Evolutionary conservation across 1,284 basidiomycete species (phyloP).

Genomic region (Ustilago cynodontis): DNA sequence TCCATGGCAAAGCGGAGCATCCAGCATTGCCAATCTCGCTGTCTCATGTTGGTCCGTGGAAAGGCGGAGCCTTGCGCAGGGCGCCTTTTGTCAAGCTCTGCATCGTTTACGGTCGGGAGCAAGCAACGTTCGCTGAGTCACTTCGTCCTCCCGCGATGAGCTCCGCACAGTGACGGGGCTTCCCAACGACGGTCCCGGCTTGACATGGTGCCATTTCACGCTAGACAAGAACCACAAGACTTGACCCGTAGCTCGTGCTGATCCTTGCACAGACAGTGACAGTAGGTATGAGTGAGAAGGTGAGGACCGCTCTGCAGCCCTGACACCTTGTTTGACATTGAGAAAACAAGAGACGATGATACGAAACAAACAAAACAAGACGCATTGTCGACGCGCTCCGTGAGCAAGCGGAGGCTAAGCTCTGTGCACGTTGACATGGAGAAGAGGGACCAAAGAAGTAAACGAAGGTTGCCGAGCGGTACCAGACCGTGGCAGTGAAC

Average conservation of each 20-base stretch:
- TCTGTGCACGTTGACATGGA: neutral
- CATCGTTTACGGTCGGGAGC: no score
- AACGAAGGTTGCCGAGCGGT: constrained; percentile 3
- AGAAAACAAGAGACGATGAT: neutral
- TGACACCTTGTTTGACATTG: constrained; percentile 10
- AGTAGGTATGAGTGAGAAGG: neutral
- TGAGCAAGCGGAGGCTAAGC: neutral
- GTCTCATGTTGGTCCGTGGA: neutral
- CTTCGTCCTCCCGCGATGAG: no score
- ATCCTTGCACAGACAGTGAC: constrained; percentile 1
- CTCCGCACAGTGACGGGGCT: no score
- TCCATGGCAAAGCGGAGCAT: neutral
- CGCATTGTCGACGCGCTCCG: neutral
- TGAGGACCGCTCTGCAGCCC: constrained; percentile 31
- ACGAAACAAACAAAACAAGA: neutral
- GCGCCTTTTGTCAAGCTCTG: no score
- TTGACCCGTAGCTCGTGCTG: no score
- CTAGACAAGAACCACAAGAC: no score
- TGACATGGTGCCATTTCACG: no score
- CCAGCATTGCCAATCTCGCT: no score
- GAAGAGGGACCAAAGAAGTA: neutral
- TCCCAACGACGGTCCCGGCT: no score
- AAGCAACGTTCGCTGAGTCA: no score
- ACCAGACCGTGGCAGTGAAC: constrained; percentile 13
- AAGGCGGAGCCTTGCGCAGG: no score